A percentile compares a stretch with the other conserved stretches of the same genome.
These are phyloP conservation scores for Fusarium nygamai DNA, from an alignment of 2,329 filamentous ascomycete species.

Conservation along the genomic window DNA sequence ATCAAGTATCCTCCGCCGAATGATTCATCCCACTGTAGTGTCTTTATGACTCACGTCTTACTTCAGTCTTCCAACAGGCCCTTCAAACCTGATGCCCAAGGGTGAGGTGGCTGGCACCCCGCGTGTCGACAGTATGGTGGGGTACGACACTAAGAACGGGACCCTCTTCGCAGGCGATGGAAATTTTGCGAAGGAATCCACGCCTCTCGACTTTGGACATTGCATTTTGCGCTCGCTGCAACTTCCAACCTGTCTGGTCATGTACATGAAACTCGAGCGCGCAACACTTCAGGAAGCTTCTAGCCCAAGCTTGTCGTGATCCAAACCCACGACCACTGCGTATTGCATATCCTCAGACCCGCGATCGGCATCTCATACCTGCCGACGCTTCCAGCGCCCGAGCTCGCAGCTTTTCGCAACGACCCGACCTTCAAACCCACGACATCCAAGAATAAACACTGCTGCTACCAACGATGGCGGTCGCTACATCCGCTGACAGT, in stretches of 20 bases:
- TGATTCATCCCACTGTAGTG: constrained; percentile 14
- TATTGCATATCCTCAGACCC: background rate
- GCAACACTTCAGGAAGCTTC: constrained; percentile 5
- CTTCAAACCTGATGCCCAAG: background rate
- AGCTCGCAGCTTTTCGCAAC: background rate
- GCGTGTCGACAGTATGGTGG: constrained; percentile 41
- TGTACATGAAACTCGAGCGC: constrained; percentile 24
- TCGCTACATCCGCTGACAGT: constrained; percentile 39
- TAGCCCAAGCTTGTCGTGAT: constrained; percentile 27
- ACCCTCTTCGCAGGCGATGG: constrained; percentile 30
- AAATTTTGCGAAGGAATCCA: constrained; percentile 39
- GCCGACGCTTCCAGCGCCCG: background rate
- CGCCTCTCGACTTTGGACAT: constrained; percentile 8
- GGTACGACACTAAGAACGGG: constrained; percentile 36
- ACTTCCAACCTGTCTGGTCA: constrained; percentile 29
- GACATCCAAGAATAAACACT: background rate
- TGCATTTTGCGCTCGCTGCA: background rate
- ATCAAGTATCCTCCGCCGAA: background rate
- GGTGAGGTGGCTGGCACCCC: constrained; percentile 12
- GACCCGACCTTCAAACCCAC: background rate
- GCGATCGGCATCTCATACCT: background rate
- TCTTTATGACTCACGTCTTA: background rate
- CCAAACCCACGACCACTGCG: background rate
- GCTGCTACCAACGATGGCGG: constrained; percentile 14
- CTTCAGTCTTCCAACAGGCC: background rate